A percentile compares a stretch with the other conserved stretches of the same genome.
These are phyloP conservation scores for Xenosphaeropsis pyriputrescens DNA, from an alignment of 2,329 filamentous ascomycete species.

Conservation along the genomic window DNA sequence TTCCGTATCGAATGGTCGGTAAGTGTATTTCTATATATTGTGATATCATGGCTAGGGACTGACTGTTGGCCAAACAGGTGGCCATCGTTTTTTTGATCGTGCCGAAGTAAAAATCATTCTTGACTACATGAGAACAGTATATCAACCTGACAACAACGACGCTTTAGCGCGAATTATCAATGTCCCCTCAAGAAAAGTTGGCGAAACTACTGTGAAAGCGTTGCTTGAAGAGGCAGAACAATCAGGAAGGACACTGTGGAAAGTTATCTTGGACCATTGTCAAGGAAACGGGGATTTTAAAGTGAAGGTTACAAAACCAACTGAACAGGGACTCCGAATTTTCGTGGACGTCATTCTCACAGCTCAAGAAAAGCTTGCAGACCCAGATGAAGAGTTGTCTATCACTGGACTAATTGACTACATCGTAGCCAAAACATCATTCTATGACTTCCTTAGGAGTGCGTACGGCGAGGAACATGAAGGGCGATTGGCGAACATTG, in stretches of 20 bases:
- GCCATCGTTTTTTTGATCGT: constrained; percentile 82
- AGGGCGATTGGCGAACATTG: constrained; percentile 72
- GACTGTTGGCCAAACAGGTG: constrained; percentile 24
- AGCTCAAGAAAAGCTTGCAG: constrained; percentile 34
- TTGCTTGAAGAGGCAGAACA: constrained; percentile 66
- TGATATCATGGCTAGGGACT: too few species aligned
- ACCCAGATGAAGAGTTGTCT: constrained; percentile 5
- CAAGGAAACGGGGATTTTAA: constrained; percentile 33
- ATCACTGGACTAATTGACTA: constrained; percentile 29
- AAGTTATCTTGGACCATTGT: constrained; percentile 44
- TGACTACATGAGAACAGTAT: constrained; percentile 77
- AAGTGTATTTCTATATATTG: constrained; percentile 9
- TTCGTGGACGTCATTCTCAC: constrained; percentile 46
- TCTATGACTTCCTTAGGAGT: constrained; percentile 59
- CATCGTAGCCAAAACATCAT: constrained; percentile 49
- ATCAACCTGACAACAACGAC: constrained; percentile 78
- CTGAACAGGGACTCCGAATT: constrained; percentile 38
- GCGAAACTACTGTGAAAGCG: constrained; percentile 60
- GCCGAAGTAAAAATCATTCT: constrained; percentile 75
- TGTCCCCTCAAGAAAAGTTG: constrained; percentile 65
- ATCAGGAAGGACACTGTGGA: constrained; percentile 59
- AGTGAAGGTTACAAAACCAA: constrained; percentile 37
- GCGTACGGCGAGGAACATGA: constrained; percentile 64
- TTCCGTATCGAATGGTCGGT: constrained; percentile 86
- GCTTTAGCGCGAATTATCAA: constrained; percentile 76